Conservation (phyloP, 169 alveolate species). For the Theileria orientalis region DNA sequence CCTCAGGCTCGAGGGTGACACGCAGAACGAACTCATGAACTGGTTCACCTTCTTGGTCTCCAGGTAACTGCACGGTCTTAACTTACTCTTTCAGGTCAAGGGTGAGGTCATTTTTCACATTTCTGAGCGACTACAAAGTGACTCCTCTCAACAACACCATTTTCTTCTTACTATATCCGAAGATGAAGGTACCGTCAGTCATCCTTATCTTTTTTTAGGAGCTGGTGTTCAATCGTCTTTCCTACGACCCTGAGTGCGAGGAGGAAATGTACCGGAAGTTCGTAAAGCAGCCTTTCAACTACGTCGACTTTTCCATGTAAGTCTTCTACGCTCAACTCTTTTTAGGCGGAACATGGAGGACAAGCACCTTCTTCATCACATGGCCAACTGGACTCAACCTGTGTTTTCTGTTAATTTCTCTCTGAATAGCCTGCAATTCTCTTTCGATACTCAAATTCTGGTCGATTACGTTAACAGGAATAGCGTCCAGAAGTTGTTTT, state of each 20-base stretch:
- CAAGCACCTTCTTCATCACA: slow-evolving; percentile 16
- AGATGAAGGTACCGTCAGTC: slow-evolving; percentile 2
- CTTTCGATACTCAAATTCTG: background rate
- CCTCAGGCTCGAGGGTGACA: slow-evolving; percentile 8
- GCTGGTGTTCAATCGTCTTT: slow-evolving; percentile 1
- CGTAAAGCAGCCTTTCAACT: slow-evolving; percentile 1
- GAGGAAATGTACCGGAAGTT: background rate
- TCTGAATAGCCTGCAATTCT: slow-evolving; percentile 9
- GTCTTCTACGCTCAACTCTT: background rate
- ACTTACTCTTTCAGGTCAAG: background rate
- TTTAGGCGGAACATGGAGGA: slow-evolving; percentile 36
- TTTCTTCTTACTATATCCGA: slow-evolving; percentile 12
- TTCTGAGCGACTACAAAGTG: slow-evolving; percentile 8
- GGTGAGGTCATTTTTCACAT: slow-evolving; percentile 13
- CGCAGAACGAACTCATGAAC: background rate
- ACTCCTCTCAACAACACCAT: slow-evolving; percentile 17
- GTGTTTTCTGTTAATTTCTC: slow-evolving; percentile 35
- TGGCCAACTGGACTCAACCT: slow-evolving; percentile 8
- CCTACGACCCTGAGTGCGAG: slow-evolving; percentile 17
- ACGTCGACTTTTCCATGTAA: slow-evolving; percentile 23
- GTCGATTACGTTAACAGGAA: slow-evolving; percentile 12
- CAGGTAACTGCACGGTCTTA: background rate
- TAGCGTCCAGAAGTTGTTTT: slow-evolving; percentile 11
- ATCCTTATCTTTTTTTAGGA: background rate
- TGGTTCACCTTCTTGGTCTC: slow-evolving; percentile 7